Conservation (phyloP, 2,329 filamentous ascomycete genomes). For the Hymenoscyphus scutula region DNA sequence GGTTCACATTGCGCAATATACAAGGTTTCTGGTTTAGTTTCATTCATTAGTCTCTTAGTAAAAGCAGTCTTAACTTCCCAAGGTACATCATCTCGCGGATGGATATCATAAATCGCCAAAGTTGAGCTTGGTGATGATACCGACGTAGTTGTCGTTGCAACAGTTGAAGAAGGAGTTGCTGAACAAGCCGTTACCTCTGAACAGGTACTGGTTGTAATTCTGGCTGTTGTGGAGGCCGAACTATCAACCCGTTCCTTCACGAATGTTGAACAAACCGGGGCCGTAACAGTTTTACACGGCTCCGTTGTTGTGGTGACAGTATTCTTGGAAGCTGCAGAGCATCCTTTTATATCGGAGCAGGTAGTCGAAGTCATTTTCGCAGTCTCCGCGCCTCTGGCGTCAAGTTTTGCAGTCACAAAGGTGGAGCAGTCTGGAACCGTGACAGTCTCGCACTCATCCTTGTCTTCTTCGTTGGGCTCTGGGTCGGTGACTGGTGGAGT, state of each 20-base stretch:
- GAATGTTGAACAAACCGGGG: constrained; percentile 2
- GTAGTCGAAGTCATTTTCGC: not conserved
- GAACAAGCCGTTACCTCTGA: not conserved
- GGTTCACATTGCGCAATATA: not conserved
- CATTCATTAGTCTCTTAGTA: not conserved
- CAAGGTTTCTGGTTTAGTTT: not conserved
- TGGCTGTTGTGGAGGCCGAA: not conserved
- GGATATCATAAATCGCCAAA: not conserved
- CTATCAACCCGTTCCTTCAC: not conserved
- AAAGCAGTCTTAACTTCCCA: not conserved
- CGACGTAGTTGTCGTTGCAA: not conserved
- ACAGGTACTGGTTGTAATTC: not conserved
- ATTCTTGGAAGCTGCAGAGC: not conserved
- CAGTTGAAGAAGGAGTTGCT: not conserved
- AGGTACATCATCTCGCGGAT: not conserved
- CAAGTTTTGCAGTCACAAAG: not conserved
- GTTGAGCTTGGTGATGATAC: not conserved
- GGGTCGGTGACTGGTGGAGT: not conserved
- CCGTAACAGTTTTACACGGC: not conserved
- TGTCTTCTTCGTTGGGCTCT: constrained; percentile 7
- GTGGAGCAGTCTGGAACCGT: constrained; percentile 4
- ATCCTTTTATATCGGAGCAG: constrained; percentile 2
- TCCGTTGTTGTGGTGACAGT: not conserved
- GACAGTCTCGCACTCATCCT: constrained; percentile 6
- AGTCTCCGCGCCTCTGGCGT: not conserved